Evolutionary conservation across 306 rosid species (phyloP), one percentile per base, ranked within the genome.

Genomic region (Lotus japonicus): DNA sequence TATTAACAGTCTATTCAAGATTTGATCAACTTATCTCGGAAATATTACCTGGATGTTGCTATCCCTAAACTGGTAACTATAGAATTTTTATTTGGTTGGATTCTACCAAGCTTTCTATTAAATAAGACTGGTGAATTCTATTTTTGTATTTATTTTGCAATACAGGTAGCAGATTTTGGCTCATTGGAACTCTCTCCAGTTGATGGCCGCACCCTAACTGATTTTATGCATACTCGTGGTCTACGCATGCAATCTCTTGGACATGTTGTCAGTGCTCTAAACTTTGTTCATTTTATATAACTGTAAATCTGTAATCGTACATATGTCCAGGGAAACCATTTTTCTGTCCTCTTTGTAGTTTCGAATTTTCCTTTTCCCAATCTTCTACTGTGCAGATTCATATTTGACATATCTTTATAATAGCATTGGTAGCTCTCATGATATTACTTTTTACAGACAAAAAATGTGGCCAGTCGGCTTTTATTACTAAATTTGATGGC

Each of bases 171-270:
- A 60, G 99, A 94, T 85, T 94, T 94, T 84, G 96, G 97, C 76
- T 94, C 99, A 5, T 81, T 94, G 80, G 99, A 94, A 69, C 96
- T 94, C 63, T 90, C 99, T 39, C 99, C 99, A 18, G 99, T 94
- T 81, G 99, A 94, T 85, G 99, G 99, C 35, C 92, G 97, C 58
- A 94, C 99, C 28, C 84, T 94, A 52, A 94, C 99, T 72, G 99
- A 94, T 81, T 94, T 94, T 85, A 94, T 94, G 99, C 99, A 94
- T 76, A 88, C 96, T 16, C 85, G 99, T 83, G 99, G 99, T 76
- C 89, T 94, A 55, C 84, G 68, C 65, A 94, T 94, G 99, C 89
- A 88, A 61, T 94, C 97, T 65, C 88, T 94, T 52, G 99, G 99
- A 42, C 95, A 88, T 54, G 95, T 94, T 85, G 98, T 94, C 50